Evolutionary conservation across 75 land plant genomes (phyloP), one percentile per base, ranked within the genome.

Genomic region (Larix kaempferi): DNA sequence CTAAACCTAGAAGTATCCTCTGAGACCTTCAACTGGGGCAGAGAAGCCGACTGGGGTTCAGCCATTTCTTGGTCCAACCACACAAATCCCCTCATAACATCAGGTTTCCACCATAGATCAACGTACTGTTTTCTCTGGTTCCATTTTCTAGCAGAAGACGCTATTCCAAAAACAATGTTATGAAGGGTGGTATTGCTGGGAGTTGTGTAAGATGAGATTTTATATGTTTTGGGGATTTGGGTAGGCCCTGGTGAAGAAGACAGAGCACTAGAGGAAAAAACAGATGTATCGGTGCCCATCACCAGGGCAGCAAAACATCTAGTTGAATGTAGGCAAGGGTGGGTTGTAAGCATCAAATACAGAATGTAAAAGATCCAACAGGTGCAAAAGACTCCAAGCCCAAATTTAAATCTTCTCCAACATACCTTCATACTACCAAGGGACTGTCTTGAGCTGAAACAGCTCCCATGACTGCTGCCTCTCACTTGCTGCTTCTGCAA

Each of bases 1-100:
- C 74, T 74, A 84, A 93, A 85, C 12, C 77, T 60, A 16, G 88
- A 76, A 7, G 91, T 89, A 74, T 91, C 74, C 54, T 82, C 84
- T 1, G 95, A 93, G 54, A 93, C 59, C 71, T 71, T 71, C 55
- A 75, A 79, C 35, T 82, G 62, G 16, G 92, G 95, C 15, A 15
- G n/a, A 27, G 33, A n/a, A 35, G 26, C 21, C 12, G 27, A 16
- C 19, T 44, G 39, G 37, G 80, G 74, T 22, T 19, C 56, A 54
- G 35, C 62, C 16, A 81, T n/a, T 6, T 41, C 52, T 17, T 75
- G 59, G 55, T 85, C 86, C 77, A 84, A 66, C 77, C 86, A 85
- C 55, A 85, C 86, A 79, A 49, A 85, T 56, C 86, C 86, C 44
- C 86, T 55, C 86, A 79, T 85, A 33, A 79, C 59, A 14, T 56